These are phyloP conservation scores for Pseudozyma tsukubaensis DNA, from an alignment of 1,284 basidiomycete genomes.

Conservation along the genomic window DNA sequence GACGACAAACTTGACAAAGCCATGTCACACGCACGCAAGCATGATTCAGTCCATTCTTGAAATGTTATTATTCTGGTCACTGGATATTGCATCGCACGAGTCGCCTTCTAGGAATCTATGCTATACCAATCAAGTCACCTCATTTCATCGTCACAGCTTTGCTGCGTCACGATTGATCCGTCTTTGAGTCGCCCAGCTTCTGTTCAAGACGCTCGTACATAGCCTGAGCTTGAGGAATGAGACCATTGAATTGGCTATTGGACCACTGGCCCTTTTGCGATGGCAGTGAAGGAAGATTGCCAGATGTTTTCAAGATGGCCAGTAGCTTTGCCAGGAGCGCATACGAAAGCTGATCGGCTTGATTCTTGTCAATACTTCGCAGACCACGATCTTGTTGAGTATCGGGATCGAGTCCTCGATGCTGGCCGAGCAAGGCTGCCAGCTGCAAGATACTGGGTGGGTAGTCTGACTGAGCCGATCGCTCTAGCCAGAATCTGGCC, in stretches of 20 bases:
- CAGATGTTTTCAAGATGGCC: conserved; percentile 44
- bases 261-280: conserved; percentile 48
- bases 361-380: conserved; percentile 19
- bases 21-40: conserved; percentile 21
- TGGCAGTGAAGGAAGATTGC: conserved; percentile 42
- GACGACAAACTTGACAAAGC: conserved; percentile 35
- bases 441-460: conserved; percentile 45
- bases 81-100: not conserved
- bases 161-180: not conserved
- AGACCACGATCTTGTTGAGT: conserved; percentile 15
- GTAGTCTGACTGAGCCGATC: conserved; percentile 38
- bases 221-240: conserved; percentile 44
- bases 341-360: conserved; percentile 44
- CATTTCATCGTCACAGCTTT: conserved; percentile 1
- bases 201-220: conserved; percentile 46
- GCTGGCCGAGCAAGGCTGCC: conserved; percentile 33
- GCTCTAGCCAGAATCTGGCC: conserved; percentile 58
- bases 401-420: conserved; percentile 32
- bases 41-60: conserved; percentile 2
- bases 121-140: not conserved
- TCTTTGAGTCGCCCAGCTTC: conserved; percentile 24
- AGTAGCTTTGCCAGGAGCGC: conserved; percentile 45
- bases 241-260: conserved; percentile 43
- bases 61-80: not conserved
- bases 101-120: too few species aligned